Conservation (phyloP, 805 yeast genomes). For the Yarrowia keelungensis region DNA sequence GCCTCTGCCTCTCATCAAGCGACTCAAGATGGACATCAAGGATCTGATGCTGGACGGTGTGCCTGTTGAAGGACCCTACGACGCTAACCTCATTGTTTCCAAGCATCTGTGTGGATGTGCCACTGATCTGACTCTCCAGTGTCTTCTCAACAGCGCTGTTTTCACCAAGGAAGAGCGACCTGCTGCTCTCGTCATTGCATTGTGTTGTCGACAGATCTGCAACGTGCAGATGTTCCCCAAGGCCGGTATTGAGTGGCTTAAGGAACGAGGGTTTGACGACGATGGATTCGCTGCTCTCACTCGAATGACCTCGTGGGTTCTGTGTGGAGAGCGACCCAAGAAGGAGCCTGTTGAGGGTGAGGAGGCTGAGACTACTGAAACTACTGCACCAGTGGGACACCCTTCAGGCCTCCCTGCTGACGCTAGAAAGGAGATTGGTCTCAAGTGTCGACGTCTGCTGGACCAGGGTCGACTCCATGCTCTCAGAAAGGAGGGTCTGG, state of each 20-base stretch:
- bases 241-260: constrained; percentile 55
- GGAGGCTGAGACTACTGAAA: constrained; percentile 43
- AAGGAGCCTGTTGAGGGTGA: constrained; percentile 51
- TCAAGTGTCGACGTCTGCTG: constrained; percentile 70
- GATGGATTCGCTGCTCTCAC: constrained; percentile 55
- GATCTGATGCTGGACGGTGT: constrained; percentile 65
- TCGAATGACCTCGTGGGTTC: constrained; percentile 87
- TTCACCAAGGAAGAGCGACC: constrained; percentile 21
- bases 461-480: constrained; percentile 74
- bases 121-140: constrained; percentile 80
- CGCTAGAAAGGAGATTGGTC: constrained; percentile 68
- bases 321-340: constrained; percentile 65
- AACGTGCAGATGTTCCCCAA: constrained; percentile 62
- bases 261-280: constrained; percentile 45
- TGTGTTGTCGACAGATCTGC: constrained; percentile 93
- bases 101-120: constrained; percentile 95
- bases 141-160: constrained; percentile 55
- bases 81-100: constrained; percentile 58
- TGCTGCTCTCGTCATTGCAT: constrained; percentile 67
- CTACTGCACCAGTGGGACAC: constrained; percentile 48
- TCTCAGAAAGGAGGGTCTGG: constrained; percentile 48
- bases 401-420: constrained; percentile 55
- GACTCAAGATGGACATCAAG: constrained; percentile 80
- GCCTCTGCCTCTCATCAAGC: constrained; percentile 51
- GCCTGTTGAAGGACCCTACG: constrained; percentile 43